A percentile compares a stretch with the other conserved stretches of the same genome.
Conservation (phyloP, 768 basidiomycete genomes). For the Boletus edulis region DNA sequence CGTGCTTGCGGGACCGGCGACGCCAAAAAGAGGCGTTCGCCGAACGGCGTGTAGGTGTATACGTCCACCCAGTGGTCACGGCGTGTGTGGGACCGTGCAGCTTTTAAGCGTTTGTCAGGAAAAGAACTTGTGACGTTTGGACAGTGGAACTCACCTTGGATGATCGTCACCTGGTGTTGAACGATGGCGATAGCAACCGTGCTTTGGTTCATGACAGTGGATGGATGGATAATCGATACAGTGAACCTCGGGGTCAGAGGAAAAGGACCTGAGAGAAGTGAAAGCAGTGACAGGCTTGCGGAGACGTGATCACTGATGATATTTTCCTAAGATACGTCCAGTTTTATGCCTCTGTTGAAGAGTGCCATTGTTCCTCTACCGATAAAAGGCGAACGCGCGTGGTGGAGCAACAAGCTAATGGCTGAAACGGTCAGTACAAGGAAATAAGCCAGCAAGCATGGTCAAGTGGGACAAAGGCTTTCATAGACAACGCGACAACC, state of each 20-base stretch:
- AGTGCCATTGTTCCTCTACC: constrained; percentile 17
- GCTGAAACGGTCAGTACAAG: constrained; percentile 9
- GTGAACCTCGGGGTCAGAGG: background rate
- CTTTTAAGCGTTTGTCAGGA: constrained; percentile 32
- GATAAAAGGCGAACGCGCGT: background rate
- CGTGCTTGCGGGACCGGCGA: constrained; percentile 59
- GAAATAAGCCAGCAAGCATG: background rate
- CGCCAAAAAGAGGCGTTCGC: constrained; percentile 63
- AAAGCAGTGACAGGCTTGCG: background rate
- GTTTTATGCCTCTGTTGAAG: constrained; percentile 18
- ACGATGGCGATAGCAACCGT: constrained; percentile 68
- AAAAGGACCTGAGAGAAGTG: background rate
- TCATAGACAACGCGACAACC: constrained; percentile 3
- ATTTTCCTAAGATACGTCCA: background rate
- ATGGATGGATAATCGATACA: constrained; percentile 14
- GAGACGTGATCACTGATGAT: background rate
- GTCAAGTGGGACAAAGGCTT: background rate
- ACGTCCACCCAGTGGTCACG: constrained; percentile 65
- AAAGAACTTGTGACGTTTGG: background rate
- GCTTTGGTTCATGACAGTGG: constrained; percentile 48
- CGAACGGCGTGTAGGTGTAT: constrained; percentile 61
- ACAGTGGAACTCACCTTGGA: constrained; percentile 49
- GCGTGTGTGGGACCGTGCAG: constrained; percentile 51
- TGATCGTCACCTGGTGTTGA: constrained; percentile 63
- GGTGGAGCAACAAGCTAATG: constrained; percentile 13